phyloP scores from a whole-genome alignment of 176 grass and related monocot genomes.

The Rhynchospora tenuis region DNA sequence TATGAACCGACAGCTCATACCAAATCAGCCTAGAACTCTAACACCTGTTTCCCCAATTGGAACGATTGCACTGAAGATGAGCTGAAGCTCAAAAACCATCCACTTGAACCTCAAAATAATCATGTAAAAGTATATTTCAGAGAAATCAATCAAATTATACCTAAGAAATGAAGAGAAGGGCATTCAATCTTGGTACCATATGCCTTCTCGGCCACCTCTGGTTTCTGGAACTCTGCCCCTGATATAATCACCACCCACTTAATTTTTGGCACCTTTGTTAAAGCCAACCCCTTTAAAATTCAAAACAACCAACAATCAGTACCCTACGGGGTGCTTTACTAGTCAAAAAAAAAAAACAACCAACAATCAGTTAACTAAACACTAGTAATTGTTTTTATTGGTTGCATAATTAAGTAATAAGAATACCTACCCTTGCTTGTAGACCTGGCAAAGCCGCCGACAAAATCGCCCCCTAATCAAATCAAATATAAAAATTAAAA shows the following conservation, averaged over 20 bases:
- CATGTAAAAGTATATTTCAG: background rate
- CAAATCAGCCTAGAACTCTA: background rate
- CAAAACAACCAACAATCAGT: background rate
- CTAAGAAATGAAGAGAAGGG: slow-evolving; percentile 75
- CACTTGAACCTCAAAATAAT: background rate
- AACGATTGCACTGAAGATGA: background rate
- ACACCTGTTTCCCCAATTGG: background rate
- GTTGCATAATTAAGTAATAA: background rate
- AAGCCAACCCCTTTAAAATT: slow-evolving; percentile 52
- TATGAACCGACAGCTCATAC: background rate
- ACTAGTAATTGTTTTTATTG: background rate
- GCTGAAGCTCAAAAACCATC: background rate
- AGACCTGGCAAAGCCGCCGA: slow-evolving; percentile 59
- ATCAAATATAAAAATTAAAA: background rate
- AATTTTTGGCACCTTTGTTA: slow-evolving; percentile 71
- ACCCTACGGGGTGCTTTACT: no score
- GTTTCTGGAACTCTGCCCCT: slow-evolving; percentile 52
- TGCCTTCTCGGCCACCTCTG: slow-evolving; percentile 43
- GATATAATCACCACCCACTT: slow-evolving; percentile 72
- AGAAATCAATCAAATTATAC: slow-evolving; percentile 46
- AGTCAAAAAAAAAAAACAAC: no score
- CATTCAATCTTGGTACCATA: slow-evolving; percentile 52
- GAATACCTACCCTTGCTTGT: slow-evolving; percentile 48
- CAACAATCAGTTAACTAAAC: background rate
- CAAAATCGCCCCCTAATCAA: slow-evolving; percentile 61